Conservation (phyloP, 495 filamentous ascomycete genomes). For the Hyaloscypha bicolor region DNA sequence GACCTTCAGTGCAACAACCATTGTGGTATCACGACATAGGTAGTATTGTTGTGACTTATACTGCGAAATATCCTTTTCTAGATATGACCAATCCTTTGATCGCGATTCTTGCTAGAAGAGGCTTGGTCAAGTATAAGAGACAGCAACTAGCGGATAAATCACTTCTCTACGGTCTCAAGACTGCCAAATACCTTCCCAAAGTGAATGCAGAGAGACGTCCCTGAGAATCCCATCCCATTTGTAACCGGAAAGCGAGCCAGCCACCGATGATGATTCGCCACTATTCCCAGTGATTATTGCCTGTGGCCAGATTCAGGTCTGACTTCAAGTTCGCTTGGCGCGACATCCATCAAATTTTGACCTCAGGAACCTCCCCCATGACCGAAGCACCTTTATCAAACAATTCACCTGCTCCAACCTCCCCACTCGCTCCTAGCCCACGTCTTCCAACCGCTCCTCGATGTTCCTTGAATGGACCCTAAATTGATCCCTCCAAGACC, state of each 20-base stretch:
- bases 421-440: background rate
- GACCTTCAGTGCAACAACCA: too few species aligned
- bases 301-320: background rate
- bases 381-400: background rate
- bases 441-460: background rate
- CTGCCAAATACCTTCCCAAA: background rate
- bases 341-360: background rate
- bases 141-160: background rate
- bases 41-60: too few species aligned
- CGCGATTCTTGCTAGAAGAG: background rate
- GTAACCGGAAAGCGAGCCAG: background rate
- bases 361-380: background rate
- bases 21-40: too few species aligned
- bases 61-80: too few species aligned
- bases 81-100: too few species aligned
- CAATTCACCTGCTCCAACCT: background rate
- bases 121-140: background rate
- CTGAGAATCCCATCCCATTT: background rate
- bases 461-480: slow-evolving; percentile 28
- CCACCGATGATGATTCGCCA: background rate
- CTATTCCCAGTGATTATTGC: background rate
- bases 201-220: background rate
- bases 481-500: slow-evolving; percentile 29
- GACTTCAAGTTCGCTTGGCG: slow-evolving; percentile 3
- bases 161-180: background rate